These are phyloP conservation scores for Cylindrodendrum hubeiense DNA, from an alignment of 2,329 filamentous ascomycete genomes.

Conservation along the genomic window DNA sequence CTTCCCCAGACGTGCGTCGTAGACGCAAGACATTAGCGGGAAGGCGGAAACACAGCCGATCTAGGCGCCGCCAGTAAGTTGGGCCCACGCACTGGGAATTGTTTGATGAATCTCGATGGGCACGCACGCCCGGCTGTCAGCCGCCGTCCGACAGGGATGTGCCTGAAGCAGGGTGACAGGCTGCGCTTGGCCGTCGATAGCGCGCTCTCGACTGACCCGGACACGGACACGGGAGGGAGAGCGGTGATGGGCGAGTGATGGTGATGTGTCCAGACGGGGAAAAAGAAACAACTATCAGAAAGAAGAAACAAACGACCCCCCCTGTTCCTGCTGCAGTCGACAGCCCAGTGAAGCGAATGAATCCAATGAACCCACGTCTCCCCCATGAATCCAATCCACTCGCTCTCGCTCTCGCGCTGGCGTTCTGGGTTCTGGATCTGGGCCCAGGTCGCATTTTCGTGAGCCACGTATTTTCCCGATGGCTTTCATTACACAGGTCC, in stretches of 20 bases:
- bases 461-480: slow-evolving; percentile 1
- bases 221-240: neutral
- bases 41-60: slow-evolving; percentile 24
- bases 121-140: neutral
- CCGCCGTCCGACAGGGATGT: slow-evolving; percentile 17
- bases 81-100: slow-evolving; percentile 20
- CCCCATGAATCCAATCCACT: slow-evolving; percentile 2
- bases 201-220: neutral
- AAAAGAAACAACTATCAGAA: slow-evolving; percentile 1
- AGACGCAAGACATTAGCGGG: slow-evolving; percentile 26
- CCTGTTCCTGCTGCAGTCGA: slow-evolving; percentile 6
- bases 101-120: slow-evolving; percentile 23
- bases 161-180: slow-evolving; percentile 7
- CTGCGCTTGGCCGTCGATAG: slow-evolving; percentile 17
- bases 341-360: neutral
- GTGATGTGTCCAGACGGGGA: slow-evolving; percentile 4
- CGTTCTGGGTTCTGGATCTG: neutral
- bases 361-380: neutral
- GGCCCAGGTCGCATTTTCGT: neutral
- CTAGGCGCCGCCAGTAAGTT: slow-evolving; percentile 16
- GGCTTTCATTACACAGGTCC: slow-evolving; percentile 7
- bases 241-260: slow-evolving; percentile 5
- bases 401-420: neutral
- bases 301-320: slow-evolving; percentile 19
- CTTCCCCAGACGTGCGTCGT: slow-evolving; percentile 1